Evolutionary conservation across 805 yeast species (phyloP).

Genomic region (Saccharomycopsis fibuligera): DNA sequence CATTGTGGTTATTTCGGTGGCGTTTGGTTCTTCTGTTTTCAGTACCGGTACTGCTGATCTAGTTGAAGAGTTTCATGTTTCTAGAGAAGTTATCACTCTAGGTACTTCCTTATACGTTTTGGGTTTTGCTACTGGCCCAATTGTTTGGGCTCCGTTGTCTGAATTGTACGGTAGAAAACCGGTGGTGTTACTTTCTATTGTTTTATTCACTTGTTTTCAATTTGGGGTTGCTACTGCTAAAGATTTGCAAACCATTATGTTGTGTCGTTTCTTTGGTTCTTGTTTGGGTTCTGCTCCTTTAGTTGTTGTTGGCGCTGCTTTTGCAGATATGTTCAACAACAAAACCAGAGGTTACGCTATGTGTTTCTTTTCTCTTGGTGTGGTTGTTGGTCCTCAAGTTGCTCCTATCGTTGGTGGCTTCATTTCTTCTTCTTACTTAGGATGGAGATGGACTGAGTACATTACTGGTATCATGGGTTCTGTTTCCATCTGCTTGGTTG

Average conservation of each 20-base stretch:
- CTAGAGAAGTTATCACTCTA: slow-evolving; percentile 61
- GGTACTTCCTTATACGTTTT: slow-evolving; percentile 79
- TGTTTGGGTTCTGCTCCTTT: slow-evolving; percentile 79
- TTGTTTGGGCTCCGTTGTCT: slow-evolving; percentile 85
- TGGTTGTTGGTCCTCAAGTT: slow-evolving; percentile 72
- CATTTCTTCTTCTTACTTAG: slow-evolving; percentile 51
- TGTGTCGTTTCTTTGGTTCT: slow-evolving; percentile 77
- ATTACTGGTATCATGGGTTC: slow-evolving; percentile 58
- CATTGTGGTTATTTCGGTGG: slow-evolving; percentile 42
- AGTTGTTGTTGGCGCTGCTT: slow-evolving; percentile 80
- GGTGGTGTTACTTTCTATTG: slow-evolving; percentile 48
- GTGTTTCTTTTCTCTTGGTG: slow-evolving; percentile 62
- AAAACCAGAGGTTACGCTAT: slow-evolving; percentile 69
- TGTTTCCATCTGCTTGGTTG: slow-evolving; percentile 33
- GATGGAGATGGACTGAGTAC: slow-evolving; percentile 83
- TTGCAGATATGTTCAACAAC: slow-evolving; percentile 74
- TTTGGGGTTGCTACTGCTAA: slow-evolving; percentile 77
- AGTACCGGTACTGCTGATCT: slow-evolving; percentile 53
- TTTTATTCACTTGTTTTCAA: slow-evolving; percentile 53
- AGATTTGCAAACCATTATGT: slow-evolving; percentile 68
- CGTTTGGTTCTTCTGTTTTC: slow-evolving; percentile 82
- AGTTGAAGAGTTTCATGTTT: slow-evolving; percentile 49
- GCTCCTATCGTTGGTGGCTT: slow-evolving; percentile 79
- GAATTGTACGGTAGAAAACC: slow-evolving; percentile 62
- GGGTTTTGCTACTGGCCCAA: slow-evolving; percentile 92